Evolutionary conservation across 1,139 yeast species (phyloP), one percentile per base, ranked within the genome.

Genomic region (Neolecta irregularis): DNA sequence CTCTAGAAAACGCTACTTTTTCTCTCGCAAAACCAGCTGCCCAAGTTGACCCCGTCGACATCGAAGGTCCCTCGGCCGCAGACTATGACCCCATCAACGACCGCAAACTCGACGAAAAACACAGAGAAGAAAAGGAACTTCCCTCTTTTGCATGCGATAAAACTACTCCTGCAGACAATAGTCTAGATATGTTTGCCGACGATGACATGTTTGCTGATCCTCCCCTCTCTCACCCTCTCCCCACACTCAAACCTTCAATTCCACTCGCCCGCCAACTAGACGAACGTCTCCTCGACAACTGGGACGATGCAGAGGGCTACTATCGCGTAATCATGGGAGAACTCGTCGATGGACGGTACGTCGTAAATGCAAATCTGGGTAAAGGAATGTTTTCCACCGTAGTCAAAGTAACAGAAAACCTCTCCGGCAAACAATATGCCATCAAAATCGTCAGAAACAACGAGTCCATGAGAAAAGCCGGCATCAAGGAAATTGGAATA

Each of bases 291-390:
- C 48, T 52, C 21, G 59, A 55, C 36, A 51, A 48, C 32, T 55
- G 58, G 55, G 61, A 56, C 35, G 94, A 81, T 52, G 72, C 72
- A 35, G 83, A 80, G 44, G 94, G 94, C 1, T 91, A 83, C 54
- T 81, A 79, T 51, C 67, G 78, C 33, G 73, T 77, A 26, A 69
- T 85, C 22, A 69, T 75, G 46, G 71, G 70, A 34, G 62, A 92
- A 34, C 74, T 76, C 48, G 57, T 70, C 18, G 74, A 79, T 13
- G 60, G 68, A 24, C 65, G 70, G 41, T 58, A 79, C 26, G 58
- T 78, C 45, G 93, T 93, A 8, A 88, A 78, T 48, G 91, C 93
- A 2, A 79, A 92, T 1, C 77, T 81, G 55, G 94, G 95, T 5
- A 81, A 79, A 53, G 95, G 85, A 12, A 73, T 80, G 47, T 54